Evolutionary conservation across 805 yeast genomes (phyloP), one percentile per base, ranked within the genome.

Genomic region (Myxozyma melibiosi): DNA sequence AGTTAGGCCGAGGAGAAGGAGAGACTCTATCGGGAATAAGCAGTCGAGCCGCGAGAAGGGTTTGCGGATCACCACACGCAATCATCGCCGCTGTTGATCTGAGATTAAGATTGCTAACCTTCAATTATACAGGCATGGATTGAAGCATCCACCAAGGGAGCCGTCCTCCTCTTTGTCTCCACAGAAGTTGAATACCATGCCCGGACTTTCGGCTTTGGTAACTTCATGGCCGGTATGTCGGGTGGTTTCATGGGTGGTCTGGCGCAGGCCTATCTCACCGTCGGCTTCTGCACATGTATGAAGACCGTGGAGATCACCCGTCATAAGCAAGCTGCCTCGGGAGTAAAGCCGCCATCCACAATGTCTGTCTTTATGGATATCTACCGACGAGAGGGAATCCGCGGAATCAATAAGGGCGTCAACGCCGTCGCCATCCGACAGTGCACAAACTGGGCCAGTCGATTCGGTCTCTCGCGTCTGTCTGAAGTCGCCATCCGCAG

Each of bases 361-460:
- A 86, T 88, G 78, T 82, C 84, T 67, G 97, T 90, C 31, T 94
- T 94, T 76, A 81, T 80, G 71, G 94, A 88, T 37, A 90, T 94
- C 62, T 91, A 83, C 73, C 74, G 76, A 44, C 86, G 79, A 63
- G 98, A 94, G 72, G 99, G 99, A 68, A 83, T 94, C 57, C 80
- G 85, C 65, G 99, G 99, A 67, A 90, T 94, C 71, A 92, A 94
- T 76, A 90, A 88, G 76, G 99, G 99, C 73, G 98, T 92, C 58
- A 92, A 92, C 71, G 99, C 99, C 7, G 97, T 92, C 57, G 98
- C 98, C n/a, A 86, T 92, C 65, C 86, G 99, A 76, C 99, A 94
- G 73, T 87, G 90, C 88, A 92, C 98, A 65, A 94, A 94, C 75
- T 94, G 99, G 99, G 99, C 99, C 50, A 90, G 97, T 18, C 82